These are phyloP conservation scores for Kondoa malvinella DNA, from an alignment of 768 basidiomycete species.

Conservation along the genomic window DNA sequence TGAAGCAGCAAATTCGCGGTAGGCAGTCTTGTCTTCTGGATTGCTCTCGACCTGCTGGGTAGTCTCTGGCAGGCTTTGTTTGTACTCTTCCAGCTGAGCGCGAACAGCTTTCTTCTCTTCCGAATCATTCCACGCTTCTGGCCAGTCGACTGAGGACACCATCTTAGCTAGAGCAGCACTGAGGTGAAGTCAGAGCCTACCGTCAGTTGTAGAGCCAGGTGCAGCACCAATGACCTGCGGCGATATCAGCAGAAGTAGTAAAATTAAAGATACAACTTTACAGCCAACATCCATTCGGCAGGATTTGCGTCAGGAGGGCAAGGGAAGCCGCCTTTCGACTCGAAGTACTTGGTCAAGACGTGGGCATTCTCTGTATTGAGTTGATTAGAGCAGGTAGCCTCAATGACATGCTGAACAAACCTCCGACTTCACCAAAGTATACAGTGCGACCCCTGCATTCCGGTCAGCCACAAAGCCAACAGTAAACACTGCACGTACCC, in stretches of 20 bases:
- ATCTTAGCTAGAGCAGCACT: too few species aligned
- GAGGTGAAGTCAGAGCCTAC: too few species aligned
- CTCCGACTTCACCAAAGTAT: conserved; percentile 37
- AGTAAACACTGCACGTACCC: conserved; percentile 10
- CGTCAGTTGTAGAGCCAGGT: conserved; percentile 43
- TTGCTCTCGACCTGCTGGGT: conserved; percentile 28
- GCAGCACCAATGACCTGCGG: conserved; percentile 43
- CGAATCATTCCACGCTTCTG: conserved; percentile 63
- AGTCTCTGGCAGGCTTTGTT: conserved; percentile 35
- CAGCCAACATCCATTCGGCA: conserved; percentile 47
- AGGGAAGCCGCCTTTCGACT: conserved; percentile 44
- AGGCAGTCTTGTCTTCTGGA: conserved; percentile 18
- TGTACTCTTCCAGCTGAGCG: conserved; percentile 43
- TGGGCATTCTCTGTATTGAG: conserved; percentile 42
- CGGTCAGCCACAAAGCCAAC: too few species aligned
- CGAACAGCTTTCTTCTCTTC: conserved; percentile 40
- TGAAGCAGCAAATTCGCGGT: conserved; percentile 13
- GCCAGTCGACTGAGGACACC: too few species aligned
- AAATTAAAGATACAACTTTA: conserved; percentile 16
- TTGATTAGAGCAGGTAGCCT: too few species aligned
- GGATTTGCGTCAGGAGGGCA: conserved; percentile 57
- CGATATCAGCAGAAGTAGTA: not conserved
- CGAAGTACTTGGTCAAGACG: conserved; percentile 56
- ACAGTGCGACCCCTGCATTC: conserved; percentile 9
- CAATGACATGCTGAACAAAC: too few species aligned